phyloP scores from a whole-genome alignment of 352 stramenopile genomes.

The Blastocystis sp. region DNA sequence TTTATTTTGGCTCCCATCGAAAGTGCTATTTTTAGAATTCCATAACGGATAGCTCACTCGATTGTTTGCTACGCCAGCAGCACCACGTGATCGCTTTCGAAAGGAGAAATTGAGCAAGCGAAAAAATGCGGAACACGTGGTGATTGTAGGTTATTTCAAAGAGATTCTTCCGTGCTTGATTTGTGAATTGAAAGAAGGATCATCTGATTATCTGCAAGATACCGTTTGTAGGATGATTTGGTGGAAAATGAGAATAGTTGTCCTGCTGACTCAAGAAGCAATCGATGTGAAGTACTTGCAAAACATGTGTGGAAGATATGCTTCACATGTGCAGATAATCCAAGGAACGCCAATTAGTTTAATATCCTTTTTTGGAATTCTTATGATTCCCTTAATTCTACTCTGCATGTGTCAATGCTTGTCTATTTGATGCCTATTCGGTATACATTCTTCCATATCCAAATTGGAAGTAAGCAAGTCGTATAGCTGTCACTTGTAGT shows the following conservation, averaged over 20 bases:
- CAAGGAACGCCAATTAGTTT: neutral
- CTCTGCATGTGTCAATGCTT: neutral
- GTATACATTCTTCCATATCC: constrained; percentile 27
- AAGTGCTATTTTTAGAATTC: neutral
- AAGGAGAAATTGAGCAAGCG: neutral
- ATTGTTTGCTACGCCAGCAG: neutral
- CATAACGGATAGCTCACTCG: neutral
- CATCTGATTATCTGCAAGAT: constrained; percentile 15
- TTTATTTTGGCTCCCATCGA: constrained; percentile 23
- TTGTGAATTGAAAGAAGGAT: constrained; percentile 28
- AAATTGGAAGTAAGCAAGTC: neutral
- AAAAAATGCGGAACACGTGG: neutral
- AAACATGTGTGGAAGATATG: neutral
- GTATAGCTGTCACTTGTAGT: neutral
- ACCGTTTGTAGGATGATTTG: neutral
- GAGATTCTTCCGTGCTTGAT: constrained; percentile 2
- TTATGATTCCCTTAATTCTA: neutral
- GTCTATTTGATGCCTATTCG: constrained; percentile 33
- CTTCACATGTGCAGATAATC: constrained; percentile 40
- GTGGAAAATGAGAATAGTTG: neutral
- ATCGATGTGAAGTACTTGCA: neutral
- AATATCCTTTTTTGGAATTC: neutral
- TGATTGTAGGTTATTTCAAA: constrained; percentile 26
- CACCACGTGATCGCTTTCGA: neutral
- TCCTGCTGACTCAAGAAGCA: constrained; percentile 1